These are phyloP conservation scores for Aspergillus leporis DNA, from an alignment of 495 filamentous ascomycete species.

Conservation along the genomic window DNA sequence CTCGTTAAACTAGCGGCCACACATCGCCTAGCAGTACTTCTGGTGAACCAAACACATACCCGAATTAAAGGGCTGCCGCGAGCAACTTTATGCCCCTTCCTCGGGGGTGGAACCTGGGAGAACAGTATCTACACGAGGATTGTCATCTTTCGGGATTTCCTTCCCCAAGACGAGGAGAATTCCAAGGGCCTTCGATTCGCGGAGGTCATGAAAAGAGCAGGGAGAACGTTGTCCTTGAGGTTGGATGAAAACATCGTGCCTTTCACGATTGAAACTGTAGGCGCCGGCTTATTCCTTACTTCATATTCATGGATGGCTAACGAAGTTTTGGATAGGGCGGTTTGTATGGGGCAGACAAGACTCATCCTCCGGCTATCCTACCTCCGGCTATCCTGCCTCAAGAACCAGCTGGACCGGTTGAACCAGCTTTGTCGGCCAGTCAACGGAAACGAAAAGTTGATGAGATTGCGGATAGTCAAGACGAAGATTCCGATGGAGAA, in stretches of 20 bases:
- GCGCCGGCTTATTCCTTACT: conserved; percentile 7
- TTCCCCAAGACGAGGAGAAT: conserved; percentile 13
- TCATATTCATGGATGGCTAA: not conserved
- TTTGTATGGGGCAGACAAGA: conserved; percentile 14
- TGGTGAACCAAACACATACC: conserved; percentile 71
- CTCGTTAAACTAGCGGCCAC: conserved; percentile 70
- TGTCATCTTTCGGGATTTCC: conserved; percentile 68
- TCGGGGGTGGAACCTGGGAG: conserved; percentile 71
- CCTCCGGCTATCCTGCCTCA: not conserved
- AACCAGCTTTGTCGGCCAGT: not conserved
- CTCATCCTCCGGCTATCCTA: not conserved
- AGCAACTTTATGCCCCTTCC: conserved; percentile 69
- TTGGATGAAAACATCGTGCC: conserved; percentile 37
- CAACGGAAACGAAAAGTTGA: conserved; percentile 51
- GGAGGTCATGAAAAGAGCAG: conserved; percentile 48
- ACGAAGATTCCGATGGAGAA: conserved; percentile 48
- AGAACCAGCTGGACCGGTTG: not conserved
- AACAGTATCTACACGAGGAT: conserved; percentile 63
- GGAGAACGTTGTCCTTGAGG: conserved; percentile 32
- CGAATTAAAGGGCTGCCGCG: conserved; percentile 56
- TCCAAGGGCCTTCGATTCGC: conserved; percentile 32
- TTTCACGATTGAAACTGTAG: conserved; percentile 44
- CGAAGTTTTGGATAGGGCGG: conserved; percentile 27
- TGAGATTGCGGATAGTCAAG: conserved; percentile 52
- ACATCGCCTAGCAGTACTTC: conserved; percentile 63